Conservation (phyloP, 192 early-diverging fungal species). For the Rhizoclosmatium globosum region DNA sequence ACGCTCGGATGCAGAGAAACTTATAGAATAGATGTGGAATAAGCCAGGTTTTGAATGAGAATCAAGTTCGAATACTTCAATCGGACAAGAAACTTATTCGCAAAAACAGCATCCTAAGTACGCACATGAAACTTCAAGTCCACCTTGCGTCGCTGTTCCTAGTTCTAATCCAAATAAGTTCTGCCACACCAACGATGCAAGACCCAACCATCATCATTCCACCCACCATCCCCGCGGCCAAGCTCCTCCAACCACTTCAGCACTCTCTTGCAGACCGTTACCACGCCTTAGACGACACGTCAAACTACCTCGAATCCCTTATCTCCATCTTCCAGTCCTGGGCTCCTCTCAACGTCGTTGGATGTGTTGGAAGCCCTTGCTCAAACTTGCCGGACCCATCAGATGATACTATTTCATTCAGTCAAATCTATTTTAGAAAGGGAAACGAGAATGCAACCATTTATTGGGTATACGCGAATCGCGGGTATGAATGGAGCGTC, state of each 20-base stretch:
- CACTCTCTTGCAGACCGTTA: neutral
- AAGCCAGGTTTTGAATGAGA: too few species aligned
- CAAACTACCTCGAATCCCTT: neutral
- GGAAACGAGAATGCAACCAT: neutral
- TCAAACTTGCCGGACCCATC: neutral
- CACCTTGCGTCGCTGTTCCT: too few species aligned
- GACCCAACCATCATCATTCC: too few species aligned
- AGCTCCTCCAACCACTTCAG: neutral
- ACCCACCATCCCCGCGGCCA: neutral
- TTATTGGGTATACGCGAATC: neutral
- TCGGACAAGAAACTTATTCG: too few species aligned
- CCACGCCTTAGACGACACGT: neutral
- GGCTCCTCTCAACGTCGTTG: neutral
- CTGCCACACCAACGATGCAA: too few species aligned
- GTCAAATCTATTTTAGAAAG: neutral
- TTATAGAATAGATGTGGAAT: too few species aligned
- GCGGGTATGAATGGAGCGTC: neutral
- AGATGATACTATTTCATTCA: neutral
- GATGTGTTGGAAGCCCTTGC: neutral
- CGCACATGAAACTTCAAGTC: too few species aligned
- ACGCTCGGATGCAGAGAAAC: too few species aligned
- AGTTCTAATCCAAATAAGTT: too few species aligned
- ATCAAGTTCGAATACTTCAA: too few species aligned
- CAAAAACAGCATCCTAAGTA: too few species aligned
- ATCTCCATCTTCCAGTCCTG: neutral